Base-by-base conservation (phyloP, 2,329 filamentous ascomycete genomes). In the Cladorrhinum sp. region DNA sequence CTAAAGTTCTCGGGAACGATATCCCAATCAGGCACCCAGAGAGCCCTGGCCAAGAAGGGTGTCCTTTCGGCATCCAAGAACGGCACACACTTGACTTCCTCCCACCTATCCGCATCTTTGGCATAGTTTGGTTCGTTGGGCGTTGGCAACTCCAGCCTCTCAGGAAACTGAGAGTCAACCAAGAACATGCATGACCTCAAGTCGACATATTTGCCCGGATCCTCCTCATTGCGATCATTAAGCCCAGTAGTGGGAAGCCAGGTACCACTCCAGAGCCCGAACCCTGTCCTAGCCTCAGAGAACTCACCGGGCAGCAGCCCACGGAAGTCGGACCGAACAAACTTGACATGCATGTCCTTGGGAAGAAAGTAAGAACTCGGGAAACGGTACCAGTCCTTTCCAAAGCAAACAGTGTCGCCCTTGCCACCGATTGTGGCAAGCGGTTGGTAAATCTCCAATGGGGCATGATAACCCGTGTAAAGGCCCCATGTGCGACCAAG, bases 301-400 rank as follows among this genome's bases (percentile, higher is more conserved):
- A 98, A 99, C 70, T 96, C 90, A 1, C 95, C 95, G 0, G 95
- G 95, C 3, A 99, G 79, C 18, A 99, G 79, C 1, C 95, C 95
- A 8, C 84, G 83, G 74, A 99, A 99, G 66, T 95, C 92, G 68
- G 91, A 96, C 66, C 89, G 91, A 68, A 99, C 80, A 70, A 97
- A 99, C 68, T 95, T 96, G 68, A 91, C 89, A 65, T 85, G 88
- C 79, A 95, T 90, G 55, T 86, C 84, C n/a, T 87, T 80, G 0
- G 95, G 94, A 2, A 99, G 80, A 72, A 95, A 92, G 77, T 92
- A 98, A 0, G 93, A 96, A 0, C 90, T 94, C 1, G 95, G 94
- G 72, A 97, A 98, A 36, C 95, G 90, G 74, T 99, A 97, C 95
- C 95, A 99, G 73, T 99, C 95, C 73, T 98, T 99, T 26, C 91